Percentiles rank a stretch among this genome's conserved stretches.
Evolutionary conservation across 768 basidiomycete genomes (phyloP).

Genomic region (Kwoniella dejecticola): DNA sequence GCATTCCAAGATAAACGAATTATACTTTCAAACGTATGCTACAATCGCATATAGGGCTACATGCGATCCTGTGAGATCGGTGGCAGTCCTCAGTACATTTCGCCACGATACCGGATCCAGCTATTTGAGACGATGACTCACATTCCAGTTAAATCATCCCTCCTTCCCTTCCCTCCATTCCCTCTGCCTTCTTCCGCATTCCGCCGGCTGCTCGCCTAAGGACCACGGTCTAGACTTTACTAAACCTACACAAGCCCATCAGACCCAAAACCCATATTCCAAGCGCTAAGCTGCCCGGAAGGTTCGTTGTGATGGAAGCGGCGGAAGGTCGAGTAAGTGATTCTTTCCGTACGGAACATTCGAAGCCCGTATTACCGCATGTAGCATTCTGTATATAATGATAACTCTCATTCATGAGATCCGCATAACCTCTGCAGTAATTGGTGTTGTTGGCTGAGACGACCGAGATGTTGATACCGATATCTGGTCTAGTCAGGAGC

Average conservation of each 20-base stretch:
- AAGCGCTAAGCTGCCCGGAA: not conserved
- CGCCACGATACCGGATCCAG: too few relatives aligned
- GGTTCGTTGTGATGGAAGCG: not conserved
- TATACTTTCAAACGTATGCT: too few relatives aligned
- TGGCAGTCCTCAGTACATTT: too few relatives aligned
- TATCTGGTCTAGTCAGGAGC: not conserved
- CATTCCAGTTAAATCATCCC: too few relatives aligned
- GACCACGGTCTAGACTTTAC: not conserved
- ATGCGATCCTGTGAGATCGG: too few relatives aligned
- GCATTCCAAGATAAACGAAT: too few relatives aligned
- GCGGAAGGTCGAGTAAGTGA: not conserved
- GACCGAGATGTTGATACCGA: not conserved
- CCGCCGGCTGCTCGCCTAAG: too few relatives aligned
- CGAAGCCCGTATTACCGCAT: conserved; percentile 2
- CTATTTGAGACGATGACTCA: too few relatives aligned
- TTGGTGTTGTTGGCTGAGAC: conserved; percentile 3
- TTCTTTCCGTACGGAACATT: not conserved
- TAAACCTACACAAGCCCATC: not conserved
- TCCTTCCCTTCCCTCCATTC: too few relatives aligned
- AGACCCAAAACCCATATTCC: conserved; percentile 3
- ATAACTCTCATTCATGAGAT: conserved; percentile 6
- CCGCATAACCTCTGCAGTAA: conserved; percentile 3
- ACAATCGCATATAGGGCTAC: too few relatives aligned
- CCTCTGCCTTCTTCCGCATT: too few relatives aligned
- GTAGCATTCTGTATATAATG: not conserved